Percentiles rank a stretch among this genome's conserved stretches.
phyloP scores from a whole-genome alignment of 129 eudicot species.

The Solidago caesia region DNA sequence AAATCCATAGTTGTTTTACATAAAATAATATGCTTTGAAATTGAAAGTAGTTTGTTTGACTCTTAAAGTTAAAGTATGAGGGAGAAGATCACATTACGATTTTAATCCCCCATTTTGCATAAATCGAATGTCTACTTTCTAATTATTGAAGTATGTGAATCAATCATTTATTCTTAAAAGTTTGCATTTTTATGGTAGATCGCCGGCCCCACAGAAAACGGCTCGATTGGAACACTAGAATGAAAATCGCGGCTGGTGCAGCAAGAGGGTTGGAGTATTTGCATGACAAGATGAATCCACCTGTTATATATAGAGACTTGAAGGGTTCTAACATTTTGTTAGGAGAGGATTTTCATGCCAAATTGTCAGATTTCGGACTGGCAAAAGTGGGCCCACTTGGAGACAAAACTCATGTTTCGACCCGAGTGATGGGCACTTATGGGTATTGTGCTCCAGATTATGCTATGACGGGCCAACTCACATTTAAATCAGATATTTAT shows the following conservation, averaged over 20 bases:
- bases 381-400: conserved; percentile 94
- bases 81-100: neutral
- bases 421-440: conserved; percentile 97
- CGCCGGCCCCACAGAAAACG: conserved; percentile 38
- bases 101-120: neutral
- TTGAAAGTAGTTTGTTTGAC: conserved; percentile 13
- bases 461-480: conserved; percentile 97
- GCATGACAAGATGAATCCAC: conserved; percentile 86
- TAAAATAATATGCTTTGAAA: neutral
- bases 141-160: conserved; percentile 1
- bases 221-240: conserved; percentile 87
- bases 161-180: neutral
- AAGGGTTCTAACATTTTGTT: conserved; percentile 90
- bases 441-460: conserved; percentile 98
- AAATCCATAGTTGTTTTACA: neutral
- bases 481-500: conserved; percentile 86
- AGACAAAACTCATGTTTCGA: conserved; percentile 90
- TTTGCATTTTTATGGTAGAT: conserved; percentile 37
- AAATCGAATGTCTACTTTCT: neutral
- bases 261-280: conserved; percentile 89
- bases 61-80: neutral
- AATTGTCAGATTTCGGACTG: conserved; percentile 92
- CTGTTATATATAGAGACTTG: conserved; percentile 89
- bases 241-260: conserved; percentile 97
- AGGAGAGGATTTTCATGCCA: conserved; percentile 78